Base-by-base conservation (phyloP, 75 land plant genomes). In the Chamaecyparis obtusa region DNA sequence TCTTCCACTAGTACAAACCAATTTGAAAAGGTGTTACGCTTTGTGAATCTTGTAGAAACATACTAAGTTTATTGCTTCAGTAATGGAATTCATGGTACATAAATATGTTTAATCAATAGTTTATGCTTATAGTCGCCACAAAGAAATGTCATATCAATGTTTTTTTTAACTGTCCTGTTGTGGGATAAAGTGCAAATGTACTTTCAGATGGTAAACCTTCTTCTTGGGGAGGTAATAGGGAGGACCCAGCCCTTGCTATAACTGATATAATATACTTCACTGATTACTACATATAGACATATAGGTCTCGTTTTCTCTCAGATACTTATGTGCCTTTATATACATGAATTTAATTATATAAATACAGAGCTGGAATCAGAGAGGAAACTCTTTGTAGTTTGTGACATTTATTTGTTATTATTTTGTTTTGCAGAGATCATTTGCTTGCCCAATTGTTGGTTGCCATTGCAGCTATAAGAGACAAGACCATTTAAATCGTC, bases 401-500 rank as follows among this genome's bases (percentile, higher is more conserved):
- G 79, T 55, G 19, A 32, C 13, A 41, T 67, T 39, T 85, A 41
- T 67, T 39, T 85, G 41, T 15, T 21, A 5, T 19, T 60, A 60
- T 48, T 43, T 37, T 78, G 84, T 79, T 21, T 56, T 92, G 87
- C 93, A 97, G 99, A 94, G 95, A 88, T 90, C 92, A 56, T 97
- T 94, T 90, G 9, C 46, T 17, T 97, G 99, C 79, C 89, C 94
- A 7, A 55, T 95, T 3, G 92, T 86, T 83, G 95, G 92, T 55
- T 95, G 99, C 78, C 89, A 84, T 41, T 81, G 85, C 6, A 89
- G 90, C 57, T 97, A 97, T 83, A 89, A 87, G 89, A 88, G 95
- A 81, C 92, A 90, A 46, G 95, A 95, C 54, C 99, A 97, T 85
- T 91, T 97, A 86, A 93, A 86, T 80, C 91, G 95, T 15, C 99